Evolutionary conservation across 225 moss, liverwort and hornwort species (phyloP).

Genomic region (Physcomitrium patens): DNA sequence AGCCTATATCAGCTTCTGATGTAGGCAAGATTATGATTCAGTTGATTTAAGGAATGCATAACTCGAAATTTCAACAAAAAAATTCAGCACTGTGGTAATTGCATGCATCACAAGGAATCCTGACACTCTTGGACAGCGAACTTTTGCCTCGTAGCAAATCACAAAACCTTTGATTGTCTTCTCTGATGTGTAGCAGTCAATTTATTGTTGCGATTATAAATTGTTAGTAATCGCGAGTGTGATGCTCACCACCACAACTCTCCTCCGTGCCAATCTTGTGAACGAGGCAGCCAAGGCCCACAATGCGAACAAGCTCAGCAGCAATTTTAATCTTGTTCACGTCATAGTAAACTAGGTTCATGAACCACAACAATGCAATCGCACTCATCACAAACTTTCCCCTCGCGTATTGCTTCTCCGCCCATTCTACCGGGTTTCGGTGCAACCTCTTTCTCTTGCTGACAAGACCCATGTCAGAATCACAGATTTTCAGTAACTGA

Average conservation of each 20-base stretch:
- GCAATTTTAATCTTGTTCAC: slow-evolving; percentile 60
- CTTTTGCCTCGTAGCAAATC: too few relatives aligned
- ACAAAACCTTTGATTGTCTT: too few relatives aligned
- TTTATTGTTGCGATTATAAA: too few relatives aligned
- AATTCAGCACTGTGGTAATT: too few relatives aligned
- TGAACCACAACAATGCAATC: slow-evolving; percentile 47
- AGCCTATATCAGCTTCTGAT: too few relatives aligned
- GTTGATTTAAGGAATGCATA: too few relatives aligned
- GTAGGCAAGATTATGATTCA: too few relatives aligned
- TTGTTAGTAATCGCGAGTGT: not conserved
- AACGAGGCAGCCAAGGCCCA: slow-evolving; percentile 61
- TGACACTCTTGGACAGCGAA: too few relatives aligned
- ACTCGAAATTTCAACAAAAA: too few relatives aligned
- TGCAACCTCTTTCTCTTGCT: slow-evolving; percentile 33
- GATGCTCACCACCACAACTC: slow-evolving; percentile 59
- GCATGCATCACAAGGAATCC: too few relatives aligned
- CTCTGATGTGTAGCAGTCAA: too few relatives aligned
- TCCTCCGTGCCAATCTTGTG: slow-evolving; percentile 56
- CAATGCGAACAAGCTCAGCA: slow-evolving; percentile 57
- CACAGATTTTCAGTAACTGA: too few relatives aligned
- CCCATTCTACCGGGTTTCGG: slow-evolving; percentile 52
- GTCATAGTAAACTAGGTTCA: slow-evolving; percentile 57
- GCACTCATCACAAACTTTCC: slow-evolving; percentile 36
- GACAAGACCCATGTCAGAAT: slow-evolving; percentile 7
- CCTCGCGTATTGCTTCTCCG: slow-evolving; percentile 52